phyloP scores from a whole-genome alignment of 257 asterid genomes.

The Solanum virginianum region DNA sequence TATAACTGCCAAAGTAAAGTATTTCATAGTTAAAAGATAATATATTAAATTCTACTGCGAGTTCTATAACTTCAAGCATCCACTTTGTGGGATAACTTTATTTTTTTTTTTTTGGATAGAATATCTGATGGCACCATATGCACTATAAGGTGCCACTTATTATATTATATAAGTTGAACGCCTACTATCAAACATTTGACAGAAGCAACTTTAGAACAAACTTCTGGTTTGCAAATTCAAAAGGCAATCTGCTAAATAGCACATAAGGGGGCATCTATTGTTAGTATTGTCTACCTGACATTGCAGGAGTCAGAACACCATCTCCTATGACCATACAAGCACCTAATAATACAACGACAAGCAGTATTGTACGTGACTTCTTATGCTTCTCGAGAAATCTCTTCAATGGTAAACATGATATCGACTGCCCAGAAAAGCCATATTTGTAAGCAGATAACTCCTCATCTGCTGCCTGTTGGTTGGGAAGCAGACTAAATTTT shows the following conservation, averaged over 20 bases:
- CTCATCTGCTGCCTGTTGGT: slow-evolving; percentile 99
- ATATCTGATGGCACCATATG: not conserved
- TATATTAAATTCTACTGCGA: not conserved
- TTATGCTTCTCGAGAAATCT: slow-evolving; percentile 81
- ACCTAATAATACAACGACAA: slow-evolving; percentile 61
- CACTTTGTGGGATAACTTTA: not conserved
- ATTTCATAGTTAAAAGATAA: not conserved
- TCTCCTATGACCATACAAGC: slow-evolving; percentile 60
- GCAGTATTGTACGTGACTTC: slow-evolving; percentile 47
- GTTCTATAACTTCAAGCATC: not conserved
- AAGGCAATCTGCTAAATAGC: not conserved
- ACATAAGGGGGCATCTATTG: not conserved
- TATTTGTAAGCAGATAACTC: slow-evolving; percentile 79
- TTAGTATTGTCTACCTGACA: slow-evolving; percentile 33
- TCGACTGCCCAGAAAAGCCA: slow-evolving; percentile 50
- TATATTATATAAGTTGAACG: not conserved
- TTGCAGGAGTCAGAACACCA: slow-evolving; percentile 56
- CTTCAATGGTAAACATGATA: slow-evolving; percentile 44
- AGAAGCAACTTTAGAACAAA: not conserved
- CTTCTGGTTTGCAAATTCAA: not conserved
- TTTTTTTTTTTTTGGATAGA: not conserved
- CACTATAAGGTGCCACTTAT: not conserved
- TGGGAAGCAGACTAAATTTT: slow-evolving; percentile 86
- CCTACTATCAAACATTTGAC: not conserved
- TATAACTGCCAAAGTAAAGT: slow-evolving; percentile 23